Evolutionary conservation across 1,284 basidiomycete species (phyloP).

Genomic region (Macrocystidia cucumis): DNA sequence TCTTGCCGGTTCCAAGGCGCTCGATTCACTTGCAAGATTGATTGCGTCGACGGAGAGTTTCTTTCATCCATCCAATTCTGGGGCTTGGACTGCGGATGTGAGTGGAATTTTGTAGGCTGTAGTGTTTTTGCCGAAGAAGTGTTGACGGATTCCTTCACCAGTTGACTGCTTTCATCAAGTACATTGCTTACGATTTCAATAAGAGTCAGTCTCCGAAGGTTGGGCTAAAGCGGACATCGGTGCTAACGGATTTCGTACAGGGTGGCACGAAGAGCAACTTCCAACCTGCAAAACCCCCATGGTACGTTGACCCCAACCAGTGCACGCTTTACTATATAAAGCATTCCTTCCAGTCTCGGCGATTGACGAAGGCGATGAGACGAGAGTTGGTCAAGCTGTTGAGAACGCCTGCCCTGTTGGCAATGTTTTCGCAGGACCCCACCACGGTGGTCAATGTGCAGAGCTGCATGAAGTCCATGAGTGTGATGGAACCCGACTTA

Average conservation of each 20-base stretch:
- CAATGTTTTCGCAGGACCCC: conserved; percentile 85
- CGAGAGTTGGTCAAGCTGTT: conserved; percentile 81
- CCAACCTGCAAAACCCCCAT: conserved; percentile 78
- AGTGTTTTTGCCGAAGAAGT: background rate
- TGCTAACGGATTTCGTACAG: conserved; percentile 22
- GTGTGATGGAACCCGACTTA: conserved; percentile 82
- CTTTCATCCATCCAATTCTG: conserved; percentile 78
- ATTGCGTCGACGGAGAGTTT: conserved; percentile 88
- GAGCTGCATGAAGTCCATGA: conserved; percentile 67
- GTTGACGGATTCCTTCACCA: conserved; percentile 17
- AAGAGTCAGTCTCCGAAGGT: conserved; percentile 42
- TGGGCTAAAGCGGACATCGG: conserved; percentile 1
- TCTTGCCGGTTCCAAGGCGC: conserved; percentile 79
- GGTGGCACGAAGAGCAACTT: conserved; percentile 78
- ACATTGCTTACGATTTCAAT: conserved; percentile 83
- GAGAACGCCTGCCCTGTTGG: conserved; percentile 76
- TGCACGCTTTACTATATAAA: conserved; percentile 5
- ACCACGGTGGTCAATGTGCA: conserved; percentile 60
- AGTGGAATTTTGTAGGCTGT: conserved; percentile 18
- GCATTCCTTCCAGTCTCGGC: conserved; percentile 42
- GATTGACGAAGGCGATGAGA: conserved; percentile 77
- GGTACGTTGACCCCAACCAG: conserved; percentile 24
- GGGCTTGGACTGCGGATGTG: conserved; percentile 64
- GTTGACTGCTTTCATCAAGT: conserved; percentile 82
- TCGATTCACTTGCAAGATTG: conserved; percentile 80